Conservation (phyloP, 2,329 filamentous ascomycete genomes). For the Xylaria multiplex region DNA sequence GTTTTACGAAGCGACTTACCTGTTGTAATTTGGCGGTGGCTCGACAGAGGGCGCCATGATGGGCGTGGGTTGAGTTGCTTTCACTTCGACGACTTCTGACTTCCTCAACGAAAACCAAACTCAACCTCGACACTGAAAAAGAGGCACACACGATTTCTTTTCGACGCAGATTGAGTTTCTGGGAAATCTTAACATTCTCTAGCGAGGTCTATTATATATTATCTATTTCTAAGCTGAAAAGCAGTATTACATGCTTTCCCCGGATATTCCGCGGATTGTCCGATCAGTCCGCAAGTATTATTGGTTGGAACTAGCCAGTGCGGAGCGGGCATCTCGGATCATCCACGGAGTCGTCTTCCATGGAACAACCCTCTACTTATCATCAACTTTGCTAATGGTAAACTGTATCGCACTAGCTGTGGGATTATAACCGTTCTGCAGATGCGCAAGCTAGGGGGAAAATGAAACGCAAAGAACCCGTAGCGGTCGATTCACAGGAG, state of each 20-base stretch:
- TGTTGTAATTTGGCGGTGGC: slow-evolving; percentile 32
- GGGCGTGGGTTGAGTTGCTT: neutral
- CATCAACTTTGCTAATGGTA: neutral
- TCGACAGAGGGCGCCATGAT: slow-evolving; percentile 27
- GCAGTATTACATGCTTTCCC: neutral
- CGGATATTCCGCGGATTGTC: slow-evolving; percentile 31
- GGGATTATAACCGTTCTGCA: neutral
- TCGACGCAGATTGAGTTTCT: neutral
- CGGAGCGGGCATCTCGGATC: slow-evolving; percentile 14
- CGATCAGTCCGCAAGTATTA: neutral
- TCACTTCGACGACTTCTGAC: neutral
- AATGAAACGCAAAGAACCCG: slow-evolving; percentile 37
- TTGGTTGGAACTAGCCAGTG: neutral
- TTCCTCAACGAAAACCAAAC: neutral
- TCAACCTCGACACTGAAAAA: neutral
- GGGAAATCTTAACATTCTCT: neutral
- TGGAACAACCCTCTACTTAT: neutral
- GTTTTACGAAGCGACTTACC: slow-evolving; percentile 4
- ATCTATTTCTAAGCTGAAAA: slow-evolving; percentile 12
- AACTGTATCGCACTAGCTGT: neutral
- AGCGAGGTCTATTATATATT: neutral
- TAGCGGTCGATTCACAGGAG: neutral
- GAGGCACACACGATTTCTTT: neutral
- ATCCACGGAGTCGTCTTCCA: slow-evolving; percentile 17
- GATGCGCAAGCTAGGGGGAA: neutral